Conservation (phyloP, 805 yeast species). For the Kodamaea lidongshanica region DNA sequence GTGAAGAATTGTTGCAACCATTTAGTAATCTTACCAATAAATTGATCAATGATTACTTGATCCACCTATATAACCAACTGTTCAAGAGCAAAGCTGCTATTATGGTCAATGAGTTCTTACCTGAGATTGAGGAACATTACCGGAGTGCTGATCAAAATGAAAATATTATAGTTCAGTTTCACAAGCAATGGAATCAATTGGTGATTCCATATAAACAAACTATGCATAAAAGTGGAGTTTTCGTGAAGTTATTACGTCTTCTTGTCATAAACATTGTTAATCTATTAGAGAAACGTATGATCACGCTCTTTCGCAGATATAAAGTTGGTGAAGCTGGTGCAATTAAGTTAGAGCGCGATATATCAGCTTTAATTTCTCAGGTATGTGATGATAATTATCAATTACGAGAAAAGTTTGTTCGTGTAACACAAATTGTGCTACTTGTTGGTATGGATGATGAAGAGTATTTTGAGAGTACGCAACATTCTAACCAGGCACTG, state of each 20-base stretch:
- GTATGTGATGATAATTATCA: conserved; percentile 68
- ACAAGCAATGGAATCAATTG: conserved; percentile 56
- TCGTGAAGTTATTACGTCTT: conserved; percentile 40
- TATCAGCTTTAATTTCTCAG: conserved; percentile 66
- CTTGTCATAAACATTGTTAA: conserved; percentile 52
- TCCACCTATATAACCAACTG: conserved; percentile 44
- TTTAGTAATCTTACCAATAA: conserved; percentile 12
- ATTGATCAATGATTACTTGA: conserved; percentile 31
- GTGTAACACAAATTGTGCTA: conserved; percentile 80
- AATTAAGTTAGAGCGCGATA: conserved; percentile 73
- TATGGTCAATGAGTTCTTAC: conserved; percentile 39
- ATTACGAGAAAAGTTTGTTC: conserved; percentile 68
- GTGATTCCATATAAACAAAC: conserved; percentile 61
- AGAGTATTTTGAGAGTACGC: conserved; percentile 35
- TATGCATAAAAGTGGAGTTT: conserved; percentile 47
- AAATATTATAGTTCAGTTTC: conserved; percentile 40
- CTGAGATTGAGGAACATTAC: conserved; percentile 17
- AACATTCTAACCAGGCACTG: conserved; percentile 16
- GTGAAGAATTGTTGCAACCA: conserved; percentile 28
- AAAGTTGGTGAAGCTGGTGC: conserved; percentile 76
- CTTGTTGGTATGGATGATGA: conserved; percentile 75
- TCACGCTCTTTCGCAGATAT: conserved; percentile 54
- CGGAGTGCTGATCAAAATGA: conserved; percentile 14
- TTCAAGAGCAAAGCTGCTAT: conserved; percentile 39
- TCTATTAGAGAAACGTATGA: conserved; percentile 58